Conservation (phyloP, 192 early-diverging fungal genomes). For the Jimgerdemannia flammicorona region DNA sequence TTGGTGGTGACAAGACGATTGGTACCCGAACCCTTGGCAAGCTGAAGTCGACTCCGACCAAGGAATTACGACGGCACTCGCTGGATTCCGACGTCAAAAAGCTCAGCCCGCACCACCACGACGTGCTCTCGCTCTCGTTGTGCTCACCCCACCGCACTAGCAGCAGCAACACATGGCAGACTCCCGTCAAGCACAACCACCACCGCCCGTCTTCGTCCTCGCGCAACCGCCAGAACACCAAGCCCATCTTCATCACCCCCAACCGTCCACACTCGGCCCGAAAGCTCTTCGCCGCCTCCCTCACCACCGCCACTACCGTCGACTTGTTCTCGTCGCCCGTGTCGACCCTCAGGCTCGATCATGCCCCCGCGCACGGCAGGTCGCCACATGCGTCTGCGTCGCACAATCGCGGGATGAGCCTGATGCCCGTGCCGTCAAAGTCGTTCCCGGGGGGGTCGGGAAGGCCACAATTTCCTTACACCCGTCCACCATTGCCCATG, state of each 20-base stretch:
- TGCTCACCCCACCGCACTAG: not conserved
- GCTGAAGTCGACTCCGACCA: not conserved
- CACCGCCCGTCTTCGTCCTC: not conserved
- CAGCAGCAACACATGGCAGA: too few relatives aligned
- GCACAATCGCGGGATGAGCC: too few relatives aligned
- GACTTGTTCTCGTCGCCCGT: not conserved
- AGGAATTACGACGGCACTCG: not conserved
- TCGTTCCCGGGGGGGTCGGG: not conserved
- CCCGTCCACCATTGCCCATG: not conserved
- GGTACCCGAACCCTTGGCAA: not conserved
- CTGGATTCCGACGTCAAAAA: not conserved
- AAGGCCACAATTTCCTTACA: not conserved
- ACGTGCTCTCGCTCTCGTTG: not conserved
- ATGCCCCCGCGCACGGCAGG: too few relatives aligned
- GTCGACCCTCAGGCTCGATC: not conserved
- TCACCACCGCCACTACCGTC: not conserved
- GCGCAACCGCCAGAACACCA: not conserved
- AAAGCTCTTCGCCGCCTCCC: not conserved
- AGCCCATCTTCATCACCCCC: not conserved
- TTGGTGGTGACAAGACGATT: not conserved
- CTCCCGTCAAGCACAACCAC: not conserved
- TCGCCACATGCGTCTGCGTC: too few relatives aligned
- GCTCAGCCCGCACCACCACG: not conserved
- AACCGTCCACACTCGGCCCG: not conserved
- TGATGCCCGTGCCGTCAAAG: not conserved